A percentile compares a stretch with the other conserved stretches of the same genome.
These are phyloP conservation scores for Penicillium bovifimosum DNA, from an alignment of 495 filamentous ascomycete genomes.

Conservation along the genomic window DNA sequence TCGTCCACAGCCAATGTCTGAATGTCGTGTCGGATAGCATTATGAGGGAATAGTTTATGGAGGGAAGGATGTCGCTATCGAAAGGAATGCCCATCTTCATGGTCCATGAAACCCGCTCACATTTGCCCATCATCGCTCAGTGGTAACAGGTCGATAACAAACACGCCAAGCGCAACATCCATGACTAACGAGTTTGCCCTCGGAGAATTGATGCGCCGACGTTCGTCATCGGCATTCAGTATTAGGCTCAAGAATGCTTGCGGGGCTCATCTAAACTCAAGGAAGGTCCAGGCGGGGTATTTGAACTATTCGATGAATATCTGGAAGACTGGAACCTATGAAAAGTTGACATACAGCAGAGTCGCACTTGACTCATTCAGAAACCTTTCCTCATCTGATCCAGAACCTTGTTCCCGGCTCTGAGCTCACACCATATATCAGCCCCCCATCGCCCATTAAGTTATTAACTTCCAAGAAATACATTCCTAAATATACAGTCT, in stretches of 20 bases:
- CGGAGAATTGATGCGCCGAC: background rate
- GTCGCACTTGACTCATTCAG: background rate
- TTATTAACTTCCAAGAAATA: background rate
- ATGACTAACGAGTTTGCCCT: slow-evolving; percentile 4
- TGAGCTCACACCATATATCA: background rate
- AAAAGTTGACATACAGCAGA: background rate
- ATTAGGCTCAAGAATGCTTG: background rate
- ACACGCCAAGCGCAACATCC: background rate
- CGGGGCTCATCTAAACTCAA: too few relatives aligned
- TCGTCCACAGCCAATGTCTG: too few relatives aligned
- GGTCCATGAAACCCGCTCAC: slow-evolving; percentile 2
- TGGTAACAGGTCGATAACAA: background rate
- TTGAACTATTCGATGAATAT: background rate
- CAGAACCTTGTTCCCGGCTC: slow-evolving; percentile 8
- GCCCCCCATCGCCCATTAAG: background rate
- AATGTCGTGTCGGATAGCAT: too few relatives aligned
- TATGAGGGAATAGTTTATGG: too few relatives aligned
- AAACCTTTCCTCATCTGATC: background rate
- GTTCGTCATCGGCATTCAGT: background rate
- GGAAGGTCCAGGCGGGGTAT: background rate
- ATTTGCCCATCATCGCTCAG: background rate
- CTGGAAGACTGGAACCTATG: too few relatives aligned
- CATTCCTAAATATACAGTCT: background rate
- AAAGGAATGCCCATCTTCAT: background rate
- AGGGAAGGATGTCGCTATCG: background rate